Evolutionary conservation across 2,329 filamentous ascomycete genomes (phyloP), one percentile per base, ranked within the genome.

Genomic region (Fusarium algeriense): DNA sequence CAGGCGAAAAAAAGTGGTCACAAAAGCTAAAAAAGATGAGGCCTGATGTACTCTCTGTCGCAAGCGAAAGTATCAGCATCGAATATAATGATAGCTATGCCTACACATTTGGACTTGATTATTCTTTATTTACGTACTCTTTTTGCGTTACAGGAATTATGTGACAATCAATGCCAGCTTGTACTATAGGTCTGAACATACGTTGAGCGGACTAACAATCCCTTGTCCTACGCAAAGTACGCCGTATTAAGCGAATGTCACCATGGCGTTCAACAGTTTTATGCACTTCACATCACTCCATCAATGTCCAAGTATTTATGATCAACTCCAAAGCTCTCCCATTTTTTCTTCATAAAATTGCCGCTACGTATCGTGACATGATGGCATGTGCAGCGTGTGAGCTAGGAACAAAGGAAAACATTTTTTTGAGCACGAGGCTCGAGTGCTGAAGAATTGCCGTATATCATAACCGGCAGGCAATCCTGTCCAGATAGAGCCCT

Each of bases 401-500:
- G 76, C 78, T 76, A 73, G 74, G 72, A 79, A 80, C 77, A 81
- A 82, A 81, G 78, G 76, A 82, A 81, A 82, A 76, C 68, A 71
- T 74, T 72, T 64, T 64, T 70, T 67, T 59, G 64, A 77, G 64
- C 65, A 58, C 53, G 45, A 64, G 49, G 50, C 68, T 52, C 61
- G 58, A 50, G 62, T 70, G 64, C 65, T 65, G n/a, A 61, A 70
- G 73, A 70, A 71, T 75, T 77, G 74, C 71, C 71, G 70, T 69
- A 67, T 71, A 75, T 78, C 77, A 78, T 76, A 79, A 77, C 76
- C 76, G 77, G 78, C 73, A 82, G 81, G 83, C 80, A 81, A 80
- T 78, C 77, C 78, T 77, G 78, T 83, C 83, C 81, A 84, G 81
- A 83, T 83, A 82, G 76, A 80, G 77, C 77, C 78, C 78, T 79